phyloP scores from a whole-genome alignment of 805 yeast species.

The Schizosaccharomyces octosporus region DNA sequence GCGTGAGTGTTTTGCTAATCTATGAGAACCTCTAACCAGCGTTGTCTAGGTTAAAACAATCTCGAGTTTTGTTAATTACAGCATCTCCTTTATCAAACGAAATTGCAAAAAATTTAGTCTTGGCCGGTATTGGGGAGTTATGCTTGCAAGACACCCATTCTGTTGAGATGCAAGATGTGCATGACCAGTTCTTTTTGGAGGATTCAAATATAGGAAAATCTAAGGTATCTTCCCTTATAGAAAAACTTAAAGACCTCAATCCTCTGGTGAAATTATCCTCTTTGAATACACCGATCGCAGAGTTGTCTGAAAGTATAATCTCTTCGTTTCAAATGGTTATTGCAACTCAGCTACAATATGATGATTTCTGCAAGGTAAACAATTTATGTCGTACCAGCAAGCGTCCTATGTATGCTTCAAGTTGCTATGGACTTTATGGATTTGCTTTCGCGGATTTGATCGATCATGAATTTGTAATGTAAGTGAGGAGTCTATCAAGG shows the following conservation, averaged over 20 bases:
- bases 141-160: conserved; percentile 37
- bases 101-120: conserved; percentile 54
- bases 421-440: conserved; percentile 61
- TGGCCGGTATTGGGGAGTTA: conserved; percentile 68
- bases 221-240: conserved; percentile 30
- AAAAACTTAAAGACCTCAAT: conserved; percentile 46
- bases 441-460: conserved; percentile 60
- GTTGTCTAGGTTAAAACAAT: conserved; percentile 29
- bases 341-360: conserved; percentile 35
- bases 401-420: conserved; percentile 45
- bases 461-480: conserved; percentile 19
- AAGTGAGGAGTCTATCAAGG: background rate
- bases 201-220: conserved; percentile 28
- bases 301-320: conserved; percentile 18
- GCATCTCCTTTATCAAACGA: conserved; percentile 63
- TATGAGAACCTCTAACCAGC: conserved; percentile 3
- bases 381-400: conserved; percentile 26
- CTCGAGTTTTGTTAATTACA: conserved; percentile 45
- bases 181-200: conserved; percentile 49
- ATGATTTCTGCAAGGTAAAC: conserved; percentile 26
- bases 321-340: conserved; percentile 42
- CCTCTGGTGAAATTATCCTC: conserved; percentile 39
- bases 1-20: conserved; percentile 9
- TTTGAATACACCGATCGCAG: conserved; percentile 14
- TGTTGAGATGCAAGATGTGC: conserved; percentile 37